phyloP scores from a whole-genome alignment of 352 stramenopile genomes.

The Phytopythium vexans region DNA sequence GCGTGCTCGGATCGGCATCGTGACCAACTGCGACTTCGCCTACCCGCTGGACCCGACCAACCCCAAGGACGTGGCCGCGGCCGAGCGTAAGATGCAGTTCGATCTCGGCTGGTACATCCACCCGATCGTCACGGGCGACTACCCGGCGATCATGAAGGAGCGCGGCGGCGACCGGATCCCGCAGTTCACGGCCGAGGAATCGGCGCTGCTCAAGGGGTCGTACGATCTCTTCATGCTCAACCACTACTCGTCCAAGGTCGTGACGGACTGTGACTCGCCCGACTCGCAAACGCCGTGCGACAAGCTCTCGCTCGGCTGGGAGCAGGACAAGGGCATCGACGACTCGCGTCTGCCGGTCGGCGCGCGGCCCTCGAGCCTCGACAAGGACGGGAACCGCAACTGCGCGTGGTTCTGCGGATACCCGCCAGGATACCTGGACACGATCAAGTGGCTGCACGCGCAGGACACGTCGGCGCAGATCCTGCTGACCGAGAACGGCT shows the following conservation, averaged over 20 bases:
- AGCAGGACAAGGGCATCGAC: conserved; percentile 46
- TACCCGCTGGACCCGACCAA: conserved; percentile 72
- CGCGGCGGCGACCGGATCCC: conserved; percentile 80
- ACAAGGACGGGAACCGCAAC: conserved; percentile 32
- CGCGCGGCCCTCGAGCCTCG: conserved; percentile 50
- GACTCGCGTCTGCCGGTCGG: conserved; percentile 49
- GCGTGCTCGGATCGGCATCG: conserved; percentile 87
- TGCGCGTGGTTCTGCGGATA: conserved; percentile 54
- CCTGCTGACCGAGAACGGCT: conserved; percentile 66
- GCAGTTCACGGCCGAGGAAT: conserved; percentile 77
- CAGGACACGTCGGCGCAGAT: conserved; percentile 37
- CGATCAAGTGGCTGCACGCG: conserved; percentile 55
- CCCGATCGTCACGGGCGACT: conserved; percentile 89
- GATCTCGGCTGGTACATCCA: conserved; percentile 90
- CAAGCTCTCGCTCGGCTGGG: conserved; percentile 38
- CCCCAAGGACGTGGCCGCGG: conserved; percentile 47
- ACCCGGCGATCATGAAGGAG: conserved; percentile 88
- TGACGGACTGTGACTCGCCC: conserved; percentile 41
- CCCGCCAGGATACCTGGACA: conserved; percentile 49
- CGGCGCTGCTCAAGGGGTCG: conserved; percentile 65
- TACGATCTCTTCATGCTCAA: conserved; percentile 95
- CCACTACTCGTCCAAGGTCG: conserved; percentile 85
- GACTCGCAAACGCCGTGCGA: conserved; percentile 35
- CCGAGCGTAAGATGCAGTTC: conserved; percentile 87
- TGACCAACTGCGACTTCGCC: conserved; percentile 78